Conservation (phyloP, 805 yeast species). For the Zygosaccharomyces lentus region DNA sequence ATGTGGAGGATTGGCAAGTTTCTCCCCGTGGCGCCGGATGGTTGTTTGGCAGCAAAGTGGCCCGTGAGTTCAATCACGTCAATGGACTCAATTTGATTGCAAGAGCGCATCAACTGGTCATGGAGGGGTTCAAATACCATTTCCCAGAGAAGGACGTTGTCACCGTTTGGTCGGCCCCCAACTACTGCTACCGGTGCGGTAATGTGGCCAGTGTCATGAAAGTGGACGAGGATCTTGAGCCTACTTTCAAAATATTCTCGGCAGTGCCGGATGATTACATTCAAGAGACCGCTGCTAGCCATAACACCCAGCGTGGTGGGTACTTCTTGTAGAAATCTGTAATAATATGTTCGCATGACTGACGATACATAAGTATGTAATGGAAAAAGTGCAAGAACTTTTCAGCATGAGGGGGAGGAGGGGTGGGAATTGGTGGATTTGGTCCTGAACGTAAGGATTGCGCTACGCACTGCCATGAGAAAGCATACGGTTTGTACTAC, state of each 20-base stretch:
- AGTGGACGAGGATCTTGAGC: constrained; percentile 79
- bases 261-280: constrained; percentile 84
- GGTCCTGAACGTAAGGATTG: no score
- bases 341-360: constrained; percentile 6
- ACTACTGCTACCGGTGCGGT: constrained; percentile 96
- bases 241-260: constrained; percentile 87
- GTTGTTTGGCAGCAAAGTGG: constrained; percentile 92
- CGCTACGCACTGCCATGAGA: no score
- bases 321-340: constrained; percentile 29
- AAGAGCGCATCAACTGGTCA: constrained; percentile 95
- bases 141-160: constrained; percentile 95
- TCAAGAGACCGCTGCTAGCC: constrained; percentile 28
- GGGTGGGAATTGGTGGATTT: no score
- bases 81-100: constrained; percentile 86
- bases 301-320: constrained; percentile 34
- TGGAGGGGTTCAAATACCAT: constrained; percentile 97
- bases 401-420: background rate
- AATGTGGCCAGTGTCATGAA: constrained; percentile 98
- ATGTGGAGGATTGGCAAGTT: constrained; percentile 97
- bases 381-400: background rate
- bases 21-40: constrained; percentile 99
- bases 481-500: no score
- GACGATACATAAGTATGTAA: constrained; percentile 4
- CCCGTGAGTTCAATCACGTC: constrained; percentile 93
- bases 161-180: constrained; percentile 97